Evolutionary conservation across 1,284 basidiomycete species (phyloP), one percentile per base, ranked within the genome.

Genomic region (Athelia sp.): DNA sequence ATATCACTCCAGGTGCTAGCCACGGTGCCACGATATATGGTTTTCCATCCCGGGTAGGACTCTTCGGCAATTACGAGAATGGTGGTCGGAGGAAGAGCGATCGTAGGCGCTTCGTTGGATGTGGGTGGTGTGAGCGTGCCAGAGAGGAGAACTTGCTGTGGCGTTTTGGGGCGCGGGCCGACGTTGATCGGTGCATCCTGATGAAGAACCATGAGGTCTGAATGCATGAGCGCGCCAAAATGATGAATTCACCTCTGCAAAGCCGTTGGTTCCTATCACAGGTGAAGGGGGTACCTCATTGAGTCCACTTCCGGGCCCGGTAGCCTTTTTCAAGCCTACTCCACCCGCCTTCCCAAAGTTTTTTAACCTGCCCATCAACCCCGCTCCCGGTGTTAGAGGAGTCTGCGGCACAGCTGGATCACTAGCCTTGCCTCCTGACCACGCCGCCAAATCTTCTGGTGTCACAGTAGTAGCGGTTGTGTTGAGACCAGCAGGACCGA

Each of bases 31-130:
- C 91, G 76, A 61, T 95, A 96, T 2, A 91, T 71, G 3, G 81
- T 84, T 8, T 76, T 81, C 82, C 87, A 95, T 2, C 89, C 87
- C 2, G 87, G 87, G 21, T 82, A 75, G 0, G 79, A 80, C 60
- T 95, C 91, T 62, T 97, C 92, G 1, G 90, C 86, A 46, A 99
- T 88, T 53, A 90, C 72, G 29, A 98, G 66, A 0, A 78, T 73
- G 23, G 88, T 89, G 45, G 82, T 72, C 0, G 74, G 65, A 1
- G 87, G 83, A 29, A 93, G 75, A 3, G 69, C 57, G 21, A 93
- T 61, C 0, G 74, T 73, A 0, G 95, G 95, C 1, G 81, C 85
- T 43, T 98, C 95, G 43, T 66, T 67, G 4, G 82, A 76, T 0
- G 81, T 62, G 1, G 92, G 88, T 3, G 92, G 90, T 6, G 71